Evolutionary conservation across 768 basidiomycete genomes (phyloP), one percentile per base, ranked within the genome.

Genomic region (Trametes elegans): DNA sequence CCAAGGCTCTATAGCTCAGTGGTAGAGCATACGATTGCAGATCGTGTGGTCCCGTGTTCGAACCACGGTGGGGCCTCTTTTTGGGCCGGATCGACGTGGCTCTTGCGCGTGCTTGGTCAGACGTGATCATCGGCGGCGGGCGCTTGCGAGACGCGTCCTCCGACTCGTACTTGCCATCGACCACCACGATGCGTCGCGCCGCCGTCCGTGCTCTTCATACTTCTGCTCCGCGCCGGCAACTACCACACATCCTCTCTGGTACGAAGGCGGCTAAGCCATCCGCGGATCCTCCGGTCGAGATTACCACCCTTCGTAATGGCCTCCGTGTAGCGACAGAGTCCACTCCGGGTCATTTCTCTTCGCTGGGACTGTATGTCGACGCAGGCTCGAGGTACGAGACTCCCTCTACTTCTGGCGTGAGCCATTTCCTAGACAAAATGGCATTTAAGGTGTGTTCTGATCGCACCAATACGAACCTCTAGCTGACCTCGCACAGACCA

Each of bases 401-500:
- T 10, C 71, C 79, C 18, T 71, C 79, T 16, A 87, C 79, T 0
- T 82, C 81, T 7, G 97, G 97, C 0, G 88, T 86, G 6, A 90
- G 90, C 58, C 93, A 98, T 80, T 89, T 98, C 66, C 68, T 98
- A 29, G 95, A 98, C 64, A 80, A 94, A 64, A 85, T 98, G 83
- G 96, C 96, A 1, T 98, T 96, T 79, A 98, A 98, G 82, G 95
- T 95, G 57, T 34, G 70, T 66, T 1, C 36, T 11, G 19, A 9
- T 39, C 28, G 51, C 5, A 43, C 32, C 45, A 7, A 41, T 10
- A 18, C 4, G 44, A 3, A 42, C 45, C 42, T 27, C 23, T n/a
- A 16, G 21, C 36, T 31, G 24, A 38, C 19, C 47, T 44, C 31
- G 58, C 53, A 11, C 61, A 98, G 96, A 85, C 84, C 53, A 96